phyloP scores from a whole-genome alignment of 441 rosid species.

The Viola pubescens region DNA sequence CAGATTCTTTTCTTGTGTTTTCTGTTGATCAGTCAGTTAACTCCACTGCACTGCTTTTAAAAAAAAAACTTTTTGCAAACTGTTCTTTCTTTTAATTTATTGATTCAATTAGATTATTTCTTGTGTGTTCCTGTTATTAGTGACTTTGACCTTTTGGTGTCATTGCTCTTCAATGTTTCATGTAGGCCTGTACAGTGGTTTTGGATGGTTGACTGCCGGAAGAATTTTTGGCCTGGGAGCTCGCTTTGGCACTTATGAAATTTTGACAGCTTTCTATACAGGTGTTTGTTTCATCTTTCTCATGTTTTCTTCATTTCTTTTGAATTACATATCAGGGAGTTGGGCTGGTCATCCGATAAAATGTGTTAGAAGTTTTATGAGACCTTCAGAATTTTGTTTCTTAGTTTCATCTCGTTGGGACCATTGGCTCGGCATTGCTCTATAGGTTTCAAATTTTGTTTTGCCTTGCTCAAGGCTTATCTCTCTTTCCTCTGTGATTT shows the following conservation, averaged over 20 bases:
- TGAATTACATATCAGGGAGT: neutral
- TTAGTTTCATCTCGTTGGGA: no score
- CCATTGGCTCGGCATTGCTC: no score
- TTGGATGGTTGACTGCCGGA: constrained; percentile 56
- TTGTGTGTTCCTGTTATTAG: neutral
- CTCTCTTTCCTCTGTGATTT: no score
- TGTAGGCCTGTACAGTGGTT: constrained; percentile 69
- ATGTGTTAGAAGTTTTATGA: no score
- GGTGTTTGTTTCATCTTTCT: constrained; percentile 28
- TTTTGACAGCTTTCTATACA: constrained; percentile 65
- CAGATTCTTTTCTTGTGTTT: no score
- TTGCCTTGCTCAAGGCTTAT: no score
- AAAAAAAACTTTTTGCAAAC: neutral
- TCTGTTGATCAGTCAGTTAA: no score
- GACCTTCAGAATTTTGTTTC: no score
- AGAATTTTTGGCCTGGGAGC: constrained; percentile 60
- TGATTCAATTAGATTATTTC: neutral
- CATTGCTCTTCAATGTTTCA: constrained; percentile 1
- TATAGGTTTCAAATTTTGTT: no score
- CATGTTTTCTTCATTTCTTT: neutral
- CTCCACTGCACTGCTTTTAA: no score
- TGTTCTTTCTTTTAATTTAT: neutral
- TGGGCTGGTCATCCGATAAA: neutral
- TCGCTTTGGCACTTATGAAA: constrained; percentile 78
- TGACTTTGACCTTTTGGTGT: neutral